Conservation (phyloP, 176 grass and related monocot genomes). For the Raddia distichophylla region DNA sequence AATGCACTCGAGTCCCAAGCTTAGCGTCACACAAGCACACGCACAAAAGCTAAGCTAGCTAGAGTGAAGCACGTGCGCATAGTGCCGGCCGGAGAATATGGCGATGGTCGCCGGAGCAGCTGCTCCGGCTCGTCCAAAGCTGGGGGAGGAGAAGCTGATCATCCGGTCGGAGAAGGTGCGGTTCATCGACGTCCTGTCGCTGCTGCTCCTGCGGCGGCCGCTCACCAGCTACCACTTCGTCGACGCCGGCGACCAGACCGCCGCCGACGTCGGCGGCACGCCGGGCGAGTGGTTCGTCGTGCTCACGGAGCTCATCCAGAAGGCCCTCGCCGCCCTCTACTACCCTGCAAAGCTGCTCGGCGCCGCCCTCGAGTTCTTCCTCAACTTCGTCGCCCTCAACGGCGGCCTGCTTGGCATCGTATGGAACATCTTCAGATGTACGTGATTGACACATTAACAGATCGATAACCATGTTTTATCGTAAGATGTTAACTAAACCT, state of each 20-base stretch:
- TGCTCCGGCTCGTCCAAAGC: not conserved
- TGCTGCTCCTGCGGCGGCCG: constrained; percentile 48
- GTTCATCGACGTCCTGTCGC: constrained; percentile 59
- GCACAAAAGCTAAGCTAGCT: no score
- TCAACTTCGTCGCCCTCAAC: constrained; percentile 70
- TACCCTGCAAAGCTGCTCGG: constrained; percentile 42
- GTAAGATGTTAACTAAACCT: not conserved
- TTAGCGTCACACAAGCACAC: no score
- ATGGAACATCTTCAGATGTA: constrained; percentile 33
- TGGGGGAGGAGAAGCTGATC: constrained; percentile 60
- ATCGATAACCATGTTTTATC: no score
- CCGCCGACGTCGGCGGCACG: constrained; percentile 14
- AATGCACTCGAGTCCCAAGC: no score
- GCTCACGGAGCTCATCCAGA: constrained; percentile 46
- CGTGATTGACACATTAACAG: not conserved
- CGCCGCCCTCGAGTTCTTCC: constrained; percentile 46
- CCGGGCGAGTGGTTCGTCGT: constrained; percentile 45
- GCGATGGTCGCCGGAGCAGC: not conserved
- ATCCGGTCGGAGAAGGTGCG: constrained; percentile 55
- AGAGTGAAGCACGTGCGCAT: no score
- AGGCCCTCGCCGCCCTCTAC: constrained; percentile 31
- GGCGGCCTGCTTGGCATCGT: constrained; percentile 61
- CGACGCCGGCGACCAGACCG: constrained; percentile 40
- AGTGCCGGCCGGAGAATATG: not conserved
- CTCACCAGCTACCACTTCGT: constrained; percentile 48